Evolutionary conservation across 179 eudicot species (phyloP), one percentile per base, ranked within the genome.

Genomic region (Heliamphora pulchella): DNA sequence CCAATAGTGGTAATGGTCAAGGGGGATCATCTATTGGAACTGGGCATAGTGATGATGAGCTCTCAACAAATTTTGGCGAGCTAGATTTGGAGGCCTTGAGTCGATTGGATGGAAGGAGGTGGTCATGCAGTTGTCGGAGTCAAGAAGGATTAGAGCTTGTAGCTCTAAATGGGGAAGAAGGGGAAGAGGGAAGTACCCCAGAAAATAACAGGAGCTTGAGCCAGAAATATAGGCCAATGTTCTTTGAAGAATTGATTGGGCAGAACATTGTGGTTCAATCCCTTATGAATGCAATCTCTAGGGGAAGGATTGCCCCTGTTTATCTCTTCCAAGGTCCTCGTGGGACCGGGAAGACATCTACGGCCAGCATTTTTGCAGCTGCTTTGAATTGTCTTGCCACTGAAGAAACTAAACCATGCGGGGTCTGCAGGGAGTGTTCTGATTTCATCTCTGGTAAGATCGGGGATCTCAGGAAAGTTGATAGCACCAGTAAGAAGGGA

Each of bases 301-400:
- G 90, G 83, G 92, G 92, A 74, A 87, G 94, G 83, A 86, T 92
- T 86, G 93, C 95, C 46, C 92, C 97, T 10, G 83, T 91, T 75
- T 96, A 94, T 91, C 90, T 96, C 58, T 94, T 96, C 79, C 98
- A 96, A 84, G 99, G 99, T 84, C 98, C 98, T 53, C 98, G 99
- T 79, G 99, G 99, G 20, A 90, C 97, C 39, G 99, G 99, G 22
- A 96, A 96, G 82, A 94, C 97, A 63, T 92, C 97, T 11, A 81
- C 94, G 2, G 97, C 99, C 9, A 89, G 89, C 80, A 88, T 96
- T 73, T 94, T 96, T 81, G 90, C 97, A 50, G 89, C 96, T 79
- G 97, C 97, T 78, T 86, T 96, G 86, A 96, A 92, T 86, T 96
- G 99, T 85, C 91, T 96, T 80, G 92, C 98, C 51, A 81, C 86